Evolutionary conservation across 75 land plant species (phyloP).

Genomic region (Selaginella tamariscina): DNA sequence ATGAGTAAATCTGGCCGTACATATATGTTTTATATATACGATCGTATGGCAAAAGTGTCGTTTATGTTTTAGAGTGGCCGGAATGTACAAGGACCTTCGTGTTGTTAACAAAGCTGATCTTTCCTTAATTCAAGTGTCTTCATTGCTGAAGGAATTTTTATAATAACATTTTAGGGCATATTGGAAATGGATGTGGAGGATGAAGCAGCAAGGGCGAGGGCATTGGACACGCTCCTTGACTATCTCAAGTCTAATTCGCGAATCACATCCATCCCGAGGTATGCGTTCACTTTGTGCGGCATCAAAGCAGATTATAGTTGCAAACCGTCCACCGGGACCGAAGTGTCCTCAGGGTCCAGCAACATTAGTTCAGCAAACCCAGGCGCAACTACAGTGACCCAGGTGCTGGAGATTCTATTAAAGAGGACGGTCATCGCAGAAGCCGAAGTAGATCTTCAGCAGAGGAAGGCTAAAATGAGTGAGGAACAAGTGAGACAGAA

Average conservation of each 20-base stretch:
- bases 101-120: too few species aligned
- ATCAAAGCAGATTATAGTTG: constrained; percentile 58
- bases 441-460: background rate
- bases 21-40: too few species aligned
- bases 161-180: too few species aligned
- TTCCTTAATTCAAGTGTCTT: too few species aligned
- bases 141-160: too few species aligned
- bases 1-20: too few species aligned
- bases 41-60: too few species aligned
- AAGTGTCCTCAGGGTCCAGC: constrained; percentile 19
- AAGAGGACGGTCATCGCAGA: background rate
- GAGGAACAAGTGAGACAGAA: background rate
- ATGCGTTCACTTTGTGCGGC: constrained; percentile 55
- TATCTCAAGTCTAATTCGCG: constrained; percentile 63
- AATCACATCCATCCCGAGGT: constrained; percentile 52
- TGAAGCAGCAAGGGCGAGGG: too few species aligned
- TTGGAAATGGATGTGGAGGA: too few species aligned
- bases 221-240: constrained; percentile 34
- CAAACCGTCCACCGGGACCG: constrained; percentile 48
- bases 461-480: background rate
- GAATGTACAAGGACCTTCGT: too few species aligned
- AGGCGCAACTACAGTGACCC: background rate
- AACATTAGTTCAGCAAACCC: too few species aligned
- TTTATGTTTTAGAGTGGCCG: too few species aligned
- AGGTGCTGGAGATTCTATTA: background rate